A percentile compares a stretch with the other conserved stretches of the same genome.
Conservation (phyloP, 2,329 filamentous ascomycete genomes). For the Dothistroma pini region DNA sequence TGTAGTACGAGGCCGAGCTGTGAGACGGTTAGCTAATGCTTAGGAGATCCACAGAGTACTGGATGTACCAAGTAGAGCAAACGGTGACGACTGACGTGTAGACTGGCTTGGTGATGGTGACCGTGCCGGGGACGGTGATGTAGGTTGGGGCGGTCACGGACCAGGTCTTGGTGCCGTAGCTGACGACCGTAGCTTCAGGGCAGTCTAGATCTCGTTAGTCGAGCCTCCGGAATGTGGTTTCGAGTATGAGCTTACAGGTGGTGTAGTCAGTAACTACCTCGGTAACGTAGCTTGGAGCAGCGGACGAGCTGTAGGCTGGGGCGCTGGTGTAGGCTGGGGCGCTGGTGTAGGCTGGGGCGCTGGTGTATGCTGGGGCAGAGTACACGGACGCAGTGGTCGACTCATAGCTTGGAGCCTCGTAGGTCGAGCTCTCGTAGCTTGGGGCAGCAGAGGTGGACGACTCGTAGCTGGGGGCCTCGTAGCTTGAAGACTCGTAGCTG, state of each 20-base stretch:
- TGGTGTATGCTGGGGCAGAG: neutral
- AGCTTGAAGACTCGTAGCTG: neutral
- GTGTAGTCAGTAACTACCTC: slow-evolving; percentile 21
- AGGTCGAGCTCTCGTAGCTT: neutral
- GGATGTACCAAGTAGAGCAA: slow-evolving; percentile 22
- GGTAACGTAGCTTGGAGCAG: slow-evolving; percentile 8
- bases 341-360: no score
- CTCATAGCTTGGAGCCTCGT: slow-evolving; percentile 1
- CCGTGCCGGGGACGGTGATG: slow-evolving; percentile 23
- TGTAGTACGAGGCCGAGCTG: neutral
- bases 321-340: neutral
- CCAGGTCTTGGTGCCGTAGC: slow-evolving; percentile 21
- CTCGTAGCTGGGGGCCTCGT: neutral
- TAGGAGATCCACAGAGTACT: neutral
- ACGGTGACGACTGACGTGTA: slow-evolving; percentile 24
- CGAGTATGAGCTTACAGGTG: neutral
- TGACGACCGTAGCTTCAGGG: slow-evolving; percentile 20
- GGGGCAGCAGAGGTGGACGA: slow-evolving; percentile 6
- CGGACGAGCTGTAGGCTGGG: neutral
- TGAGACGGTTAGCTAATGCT: neutral
- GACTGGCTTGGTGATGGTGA: slow-evolving; percentile 25
- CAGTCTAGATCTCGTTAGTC: slow-evolving; percentile 17
- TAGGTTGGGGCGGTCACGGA: slow-evolving; percentile 5
- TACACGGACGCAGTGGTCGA: slow-evolving; percentile 4
- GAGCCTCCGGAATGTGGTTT: neutral